Percentiles rank a stretch among this genome's conserved stretches.
These are phyloP conservation scores for Pythium aphanidermatum DNA, from an alignment of 352 stramenopile species.

Conservation along the genomic window DNA sequence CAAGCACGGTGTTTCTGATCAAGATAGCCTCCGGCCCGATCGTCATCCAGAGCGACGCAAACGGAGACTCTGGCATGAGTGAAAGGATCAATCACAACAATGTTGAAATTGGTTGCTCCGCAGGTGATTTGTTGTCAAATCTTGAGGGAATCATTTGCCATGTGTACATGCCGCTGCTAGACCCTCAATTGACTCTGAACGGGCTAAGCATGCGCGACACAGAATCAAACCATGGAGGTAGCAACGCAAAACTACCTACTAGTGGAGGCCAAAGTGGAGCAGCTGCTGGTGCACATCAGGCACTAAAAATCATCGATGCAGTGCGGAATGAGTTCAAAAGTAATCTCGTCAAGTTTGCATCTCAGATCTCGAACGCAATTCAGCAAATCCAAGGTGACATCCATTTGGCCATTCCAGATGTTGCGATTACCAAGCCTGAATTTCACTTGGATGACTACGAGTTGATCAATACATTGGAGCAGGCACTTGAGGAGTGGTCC, in stretches of 20 bases:
- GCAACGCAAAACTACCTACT: constrained; percentile 6
- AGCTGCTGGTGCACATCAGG: constrained; percentile 32
- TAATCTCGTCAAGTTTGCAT: constrained; percentile 91
- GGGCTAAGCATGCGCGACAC: neutral
- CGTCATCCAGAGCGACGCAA: constrained; percentile 23
- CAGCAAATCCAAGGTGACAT: constrained; percentile 94
- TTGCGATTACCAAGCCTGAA: constrained; percentile 87
- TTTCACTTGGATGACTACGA: constrained; percentile 82
- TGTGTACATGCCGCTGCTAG: constrained; percentile 85
- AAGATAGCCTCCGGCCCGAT: constrained; percentile 57
- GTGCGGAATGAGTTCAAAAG: constrained; percentile 86
- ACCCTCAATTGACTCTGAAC: constrained; percentile 49
- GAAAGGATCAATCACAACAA: constrained; percentile 60
- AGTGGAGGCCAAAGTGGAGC: neutral
- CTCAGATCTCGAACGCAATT: constrained; percentile 89
- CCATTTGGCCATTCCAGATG: constrained; percentile 89
- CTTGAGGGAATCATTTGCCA: constrained; percentile 84
- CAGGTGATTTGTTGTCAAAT: constrained; percentile 76
- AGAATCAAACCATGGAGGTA: neutral
- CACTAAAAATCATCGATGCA: constrained; percentile 75
- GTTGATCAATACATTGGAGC: constrained; percentile 86
- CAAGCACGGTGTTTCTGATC: constrained; percentile 72
- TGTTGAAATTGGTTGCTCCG: constrained; percentile 86
- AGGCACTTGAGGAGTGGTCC: constrained; percentile 90
- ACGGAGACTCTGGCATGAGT: constrained; percentile 16